Evolutionary conservation across 495 filamentous ascomycete species (phyloP), one percentile per base, ranked within the genome.

Genomic region (Sphaerosporella brunnea): DNA sequence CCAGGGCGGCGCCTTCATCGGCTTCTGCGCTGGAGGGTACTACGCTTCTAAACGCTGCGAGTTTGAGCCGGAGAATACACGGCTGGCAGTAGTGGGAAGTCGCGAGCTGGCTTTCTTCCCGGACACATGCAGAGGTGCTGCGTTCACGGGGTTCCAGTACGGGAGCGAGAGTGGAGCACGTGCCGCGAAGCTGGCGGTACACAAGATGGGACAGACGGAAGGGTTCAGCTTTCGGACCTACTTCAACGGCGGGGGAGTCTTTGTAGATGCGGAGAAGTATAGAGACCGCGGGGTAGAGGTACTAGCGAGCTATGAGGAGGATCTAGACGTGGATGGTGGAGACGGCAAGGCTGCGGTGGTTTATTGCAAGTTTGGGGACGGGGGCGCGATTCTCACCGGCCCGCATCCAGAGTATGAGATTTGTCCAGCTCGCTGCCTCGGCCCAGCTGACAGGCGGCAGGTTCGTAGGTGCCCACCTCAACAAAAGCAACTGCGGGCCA

Each of bases 191-290:
- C 52, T 97, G 16, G 67, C 67, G 49, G 78, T 88, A 23, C 67
- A 72, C 21, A 80, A 78, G 57, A 68, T 65, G 9, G 67, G 63
- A 0, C 61, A 59, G 16, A 51, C 65, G n/a, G 63, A 82, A 4
- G 79, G 76, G 0, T 69, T 75, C 1, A 66, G 64, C 0, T 86
- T 95, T 54, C 67, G 68, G 36, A 78, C 74, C 9, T 97, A 97
- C 59, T 93, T 88, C 61, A 97, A 97, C 63, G 90, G 90, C 2
- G 90, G 90, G 2, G 87, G 92, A 8, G 77, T 92, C n/a, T 97
- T 94, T 68, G 80, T 92, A 8, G 78, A 90, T 65, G 80, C 82
- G 15, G 69, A 70, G 1, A 68, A 70, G 38, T 69, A 72, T 46
- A 66, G 67, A 26, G 71, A 76, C 34, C 61, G 68, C 52, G 78